phyloP scores from a whole-genome alignment of 805 yeast genomes.

The Candida sanyiensis region DNA sequence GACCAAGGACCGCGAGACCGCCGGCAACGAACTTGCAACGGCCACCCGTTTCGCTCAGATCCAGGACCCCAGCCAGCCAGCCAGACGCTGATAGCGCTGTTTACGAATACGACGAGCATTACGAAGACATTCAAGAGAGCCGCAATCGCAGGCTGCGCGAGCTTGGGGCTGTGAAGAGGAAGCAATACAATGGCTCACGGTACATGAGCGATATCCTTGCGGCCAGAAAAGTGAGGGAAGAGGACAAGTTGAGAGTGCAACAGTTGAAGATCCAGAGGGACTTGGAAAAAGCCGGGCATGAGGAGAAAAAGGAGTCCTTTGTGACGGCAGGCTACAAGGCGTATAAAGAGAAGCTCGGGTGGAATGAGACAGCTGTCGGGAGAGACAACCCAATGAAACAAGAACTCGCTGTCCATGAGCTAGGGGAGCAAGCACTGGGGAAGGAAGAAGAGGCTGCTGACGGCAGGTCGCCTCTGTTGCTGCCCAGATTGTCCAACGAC shows the following conservation, averaged over 20 bases:
- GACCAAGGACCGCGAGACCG: not conserved
- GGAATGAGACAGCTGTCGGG: conserved; percentile 1
- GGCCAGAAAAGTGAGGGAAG: conserved; percentile 40
- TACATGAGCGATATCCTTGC: conserved; percentile 38
- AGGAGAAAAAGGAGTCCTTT: conserved; percentile 37
- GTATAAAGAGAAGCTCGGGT: conserved; percentile 19
- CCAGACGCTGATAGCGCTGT: conserved; percentile 8
- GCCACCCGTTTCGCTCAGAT: not conserved
- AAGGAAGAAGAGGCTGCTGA: not conserved
- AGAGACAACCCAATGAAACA: conserved; percentile 1
- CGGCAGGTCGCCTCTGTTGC: conserved; percentile 12
- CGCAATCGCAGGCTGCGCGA: conserved; percentile 11
- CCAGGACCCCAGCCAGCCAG: not conserved
- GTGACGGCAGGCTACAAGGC: conserved; percentile 43
- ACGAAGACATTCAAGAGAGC: conserved; percentile 33
- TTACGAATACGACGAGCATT: conserved; percentile 43
- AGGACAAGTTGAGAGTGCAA: conserved; percentile 37
- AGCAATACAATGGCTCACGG: conserved; percentile 20
- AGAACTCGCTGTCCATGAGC: conserved; percentile 10
- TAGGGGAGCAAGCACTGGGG: conserved; percentile 7
- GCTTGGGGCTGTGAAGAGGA: not conserved
- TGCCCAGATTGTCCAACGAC: conserved; percentile 16
- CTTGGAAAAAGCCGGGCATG: conserved; percentile 35
- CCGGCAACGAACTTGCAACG: not conserved
- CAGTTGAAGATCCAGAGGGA: conserved; percentile 35